Evolutionary conservation across 1,284 basidiomycete genomes (phyloP).

Genomic region (Ustilago tritici): DNA sequence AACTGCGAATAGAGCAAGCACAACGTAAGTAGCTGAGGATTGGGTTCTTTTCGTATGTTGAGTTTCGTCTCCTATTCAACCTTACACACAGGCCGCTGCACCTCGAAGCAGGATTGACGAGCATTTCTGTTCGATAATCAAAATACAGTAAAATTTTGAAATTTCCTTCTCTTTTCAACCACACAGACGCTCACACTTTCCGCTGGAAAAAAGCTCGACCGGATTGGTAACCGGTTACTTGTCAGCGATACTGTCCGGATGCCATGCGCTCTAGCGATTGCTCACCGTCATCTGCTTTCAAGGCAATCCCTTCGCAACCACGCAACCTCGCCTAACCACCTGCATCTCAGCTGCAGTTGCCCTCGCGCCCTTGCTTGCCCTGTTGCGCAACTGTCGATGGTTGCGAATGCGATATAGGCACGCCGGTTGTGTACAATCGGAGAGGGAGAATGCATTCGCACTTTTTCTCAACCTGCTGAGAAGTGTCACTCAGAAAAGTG

Average conservation of each 20-base stretch:
- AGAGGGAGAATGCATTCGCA: neutral
- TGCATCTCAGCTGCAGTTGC: conserved; percentile 9
- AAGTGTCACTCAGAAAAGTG: conserved; percentile 18
- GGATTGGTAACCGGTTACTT: conserved; percentile 20
- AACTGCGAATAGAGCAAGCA: too few species aligned
- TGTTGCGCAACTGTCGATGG: neutral
- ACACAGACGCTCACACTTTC: too few species aligned
- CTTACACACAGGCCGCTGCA: too few species aligned
- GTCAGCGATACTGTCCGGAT: neutral
- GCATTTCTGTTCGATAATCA: too few species aligned
- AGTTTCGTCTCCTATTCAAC: too few species aligned
- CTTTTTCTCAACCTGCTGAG: conserved; percentile 20
- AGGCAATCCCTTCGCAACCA: neutral
- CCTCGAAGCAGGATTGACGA: too few species aligned
- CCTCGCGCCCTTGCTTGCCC: conserved; percentile 8
- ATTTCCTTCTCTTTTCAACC: too few species aligned
- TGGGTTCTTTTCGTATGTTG: too few species aligned
- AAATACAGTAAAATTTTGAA: too few species aligned
- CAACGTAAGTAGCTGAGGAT: too few species aligned
- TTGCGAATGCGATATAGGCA: conserved; percentile 1
- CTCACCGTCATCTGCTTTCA: conserved; percentile 22
- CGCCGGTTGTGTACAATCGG: conserved; percentile 10
- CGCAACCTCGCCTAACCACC: conserved; percentile 3
- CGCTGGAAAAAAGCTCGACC: neutral
- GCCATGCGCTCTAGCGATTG: conserved; percentile 11